A percentile compares a stretch with the other conserved stretches of the same genome.
Evolutionary conservation across 1,284 basidiomycete genomes (phyloP).

Genomic region (Coniferiporia sulphurascens): DNA sequence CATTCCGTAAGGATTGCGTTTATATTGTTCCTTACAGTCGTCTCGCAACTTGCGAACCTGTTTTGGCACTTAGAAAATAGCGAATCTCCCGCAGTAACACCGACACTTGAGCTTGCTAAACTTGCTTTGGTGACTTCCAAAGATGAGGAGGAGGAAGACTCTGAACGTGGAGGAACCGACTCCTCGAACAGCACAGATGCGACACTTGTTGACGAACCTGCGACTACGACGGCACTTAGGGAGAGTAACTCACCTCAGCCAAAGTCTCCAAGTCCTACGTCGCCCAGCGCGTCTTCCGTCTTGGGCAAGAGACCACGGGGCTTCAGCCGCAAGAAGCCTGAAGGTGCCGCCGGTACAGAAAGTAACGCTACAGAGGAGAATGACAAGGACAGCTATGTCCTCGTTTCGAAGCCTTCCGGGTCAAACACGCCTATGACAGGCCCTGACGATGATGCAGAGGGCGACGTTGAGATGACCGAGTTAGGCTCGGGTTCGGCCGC

Average conservation of each 20-base stretch:
- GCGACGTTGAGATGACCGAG: conserved; percentile 44
- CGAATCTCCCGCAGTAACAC: conserved; percentile 68
- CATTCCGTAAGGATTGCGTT: conserved; percentile 17
- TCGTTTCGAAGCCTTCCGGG: conserved; percentile 34
- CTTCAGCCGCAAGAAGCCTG: conserved; percentile 33
- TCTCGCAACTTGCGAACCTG: conserved; percentile 70
- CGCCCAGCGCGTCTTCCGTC: conserved; percentile 45
- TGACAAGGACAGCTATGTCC: conserved; percentile 42
- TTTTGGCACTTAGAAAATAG: conserved; percentile 76
- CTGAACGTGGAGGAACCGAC: conserved; percentile 65
- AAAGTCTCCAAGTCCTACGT: conserved; percentile 17
- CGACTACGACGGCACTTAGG: conserved; percentile 13
- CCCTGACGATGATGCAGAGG: conserved; percentile 25
- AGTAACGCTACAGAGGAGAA: conserved; percentile 30
- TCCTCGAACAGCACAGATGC: conserved; percentile 82
- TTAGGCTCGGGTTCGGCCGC: conserved; percentile 16
- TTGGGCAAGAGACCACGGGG: conserved; percentile 68
- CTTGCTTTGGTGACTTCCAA: conserved; percentile 88
- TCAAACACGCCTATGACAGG: conserved; percentile 17
- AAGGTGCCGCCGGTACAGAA: conserved; percentile 34
- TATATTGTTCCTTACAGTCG: conserved; percentile 45
- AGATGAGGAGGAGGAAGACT: conserved; percentile 83
- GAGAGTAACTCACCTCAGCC: conserved; percentile 16
- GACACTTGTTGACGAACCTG: conserved; percentile 72
- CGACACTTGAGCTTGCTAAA: conserved; percentile 83